Evolutionary conservation across 768 basidiomycete genomes (phyloP).

Genomic region (Podaxis sp.): DNA sequence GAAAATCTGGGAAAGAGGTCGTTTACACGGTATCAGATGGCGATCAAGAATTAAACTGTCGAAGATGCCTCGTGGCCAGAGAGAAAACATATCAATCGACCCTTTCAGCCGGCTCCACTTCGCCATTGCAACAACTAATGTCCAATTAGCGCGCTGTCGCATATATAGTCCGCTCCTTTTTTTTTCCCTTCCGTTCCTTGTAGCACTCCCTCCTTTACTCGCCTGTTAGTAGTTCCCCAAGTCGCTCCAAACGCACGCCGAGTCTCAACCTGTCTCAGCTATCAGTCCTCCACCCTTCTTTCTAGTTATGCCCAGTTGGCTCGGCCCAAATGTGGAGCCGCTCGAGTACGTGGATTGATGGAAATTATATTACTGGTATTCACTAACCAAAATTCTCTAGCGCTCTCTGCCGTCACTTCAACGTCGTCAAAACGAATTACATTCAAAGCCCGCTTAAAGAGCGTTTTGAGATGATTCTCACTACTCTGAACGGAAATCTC

Average conservation of each 20-base stretch:
- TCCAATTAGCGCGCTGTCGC: slow-evolving; percentile 3
- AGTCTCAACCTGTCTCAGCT: slow-evolving; percentile 9
- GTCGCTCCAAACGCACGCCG: neutral
- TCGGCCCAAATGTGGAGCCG: slow-evolving; percentile 28
- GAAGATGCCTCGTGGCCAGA: slow-evolving; percentile 11
- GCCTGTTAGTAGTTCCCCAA: neutral
- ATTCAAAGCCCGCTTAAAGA: slow-evolving; percentile 31
- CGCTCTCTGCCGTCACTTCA: slow-evolving; percentile 45
- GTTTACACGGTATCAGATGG: slow-evolving; percentile 1
- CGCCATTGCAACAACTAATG: neutral
- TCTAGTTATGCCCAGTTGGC: slow-evolving; percentile 28
- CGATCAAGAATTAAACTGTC: slow-evolving; percentile 8
- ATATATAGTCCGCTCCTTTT: slow-evolving; percentile 13
- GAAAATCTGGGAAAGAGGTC: neutral
- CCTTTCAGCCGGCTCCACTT: slow-evolving; percentile 12
- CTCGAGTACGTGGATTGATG: slow-evolving; percentile 29
- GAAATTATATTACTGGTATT: neutral
- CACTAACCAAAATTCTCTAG: slow-evolving; percentile 23
- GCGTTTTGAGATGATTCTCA: slow-evolving; percentile 47
- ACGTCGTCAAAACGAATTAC: slow-evolving; percentile 27
- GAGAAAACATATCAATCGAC: slow-evolving; percentile 8
- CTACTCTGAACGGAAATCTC: slow-evolving; percentile 37
- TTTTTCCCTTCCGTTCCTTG: slow-evolving; percentile 16
- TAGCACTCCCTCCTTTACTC: slow-evolving; percentile 12
- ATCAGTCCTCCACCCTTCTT: neutral